Conservation (phyloP, 306 rosid genomes). For the Prunus fruticosa region DNA sequence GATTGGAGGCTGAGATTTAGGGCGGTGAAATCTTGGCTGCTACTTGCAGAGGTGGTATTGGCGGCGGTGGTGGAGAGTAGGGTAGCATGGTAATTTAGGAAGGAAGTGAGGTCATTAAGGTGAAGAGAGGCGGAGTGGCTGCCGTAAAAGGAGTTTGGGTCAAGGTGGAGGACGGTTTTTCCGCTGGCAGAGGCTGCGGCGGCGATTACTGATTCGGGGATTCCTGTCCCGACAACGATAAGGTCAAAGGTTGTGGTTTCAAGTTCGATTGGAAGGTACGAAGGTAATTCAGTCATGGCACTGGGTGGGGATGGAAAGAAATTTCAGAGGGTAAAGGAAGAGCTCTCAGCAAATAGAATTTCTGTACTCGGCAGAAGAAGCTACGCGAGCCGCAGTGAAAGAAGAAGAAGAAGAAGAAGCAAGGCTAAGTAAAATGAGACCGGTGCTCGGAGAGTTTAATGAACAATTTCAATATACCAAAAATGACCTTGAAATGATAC, state of each 20-base stretch:
- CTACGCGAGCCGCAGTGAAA: no score
- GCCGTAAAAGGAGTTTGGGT: conserved; percentile 70
- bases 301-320: not conserved
- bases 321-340: not conserved
- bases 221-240: conserved; percentile 74
- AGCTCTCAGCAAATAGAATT: no score
- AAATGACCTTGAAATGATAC: no score
- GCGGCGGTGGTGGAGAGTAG: conserved; percentile 8
- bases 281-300: conserved; percentile 46
- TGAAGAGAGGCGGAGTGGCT: conserved; percentile 64
- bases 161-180: conserved; percentile 81
- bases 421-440: no score
- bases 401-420: no score
- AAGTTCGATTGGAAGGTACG: conserved; percentile 73
- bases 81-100: conserved; percentile 44
- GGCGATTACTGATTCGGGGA: conserved; percentile 59
- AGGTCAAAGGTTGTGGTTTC: conserved; percentile 75
- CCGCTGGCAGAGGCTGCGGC: conserved; percentile 72
- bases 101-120: conserved; percentile 52
- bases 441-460: no score
- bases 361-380: no score
- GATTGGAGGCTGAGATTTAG: conserved; percentile 37
- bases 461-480: no score
- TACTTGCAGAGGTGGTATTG: conserved; percentile 4
- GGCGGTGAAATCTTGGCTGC: conserved; percentile 25